Percentiles rank a stretch among this genome's conserved stretches.
These are phyloP conservation scores for Candida arabinofermentans DNA, from an alignment of 805 yeast species.

Conservation along the genomic window DNA sequence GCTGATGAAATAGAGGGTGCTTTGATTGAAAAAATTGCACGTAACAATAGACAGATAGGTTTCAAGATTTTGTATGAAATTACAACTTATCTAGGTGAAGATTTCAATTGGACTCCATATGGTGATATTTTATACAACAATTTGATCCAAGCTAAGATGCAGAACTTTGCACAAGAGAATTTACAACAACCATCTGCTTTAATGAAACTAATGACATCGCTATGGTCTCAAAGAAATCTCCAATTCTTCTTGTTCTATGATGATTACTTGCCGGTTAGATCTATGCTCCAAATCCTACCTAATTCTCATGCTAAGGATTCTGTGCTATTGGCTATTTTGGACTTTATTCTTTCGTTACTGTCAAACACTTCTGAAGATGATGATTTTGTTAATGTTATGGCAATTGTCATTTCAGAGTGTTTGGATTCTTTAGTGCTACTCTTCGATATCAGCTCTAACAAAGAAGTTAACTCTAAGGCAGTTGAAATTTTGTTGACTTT, in stretches of 20 bases:
- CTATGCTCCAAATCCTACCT: conserved; percentile 52
- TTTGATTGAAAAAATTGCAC: conserved; percentile 41
- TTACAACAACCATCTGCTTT: conserved; percentile 79
- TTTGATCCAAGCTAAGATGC: conserved; percentile 63
- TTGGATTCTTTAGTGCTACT: conserved; percentile 48
- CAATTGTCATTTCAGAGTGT: conserved; percentile 55
- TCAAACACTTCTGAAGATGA: conserved; percentile 41
- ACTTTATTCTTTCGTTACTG: conserved; percentile 46
- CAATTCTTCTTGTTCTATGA: conserved; percentile 52
- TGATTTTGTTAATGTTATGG: conserved; percentile 42
- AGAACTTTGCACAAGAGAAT: conserved; percentile 68
- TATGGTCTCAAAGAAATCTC: conserved; percentile 48
- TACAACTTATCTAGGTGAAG: conserved; percentile 48
- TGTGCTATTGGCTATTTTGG: conserved; percentile 54
- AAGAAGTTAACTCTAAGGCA: conserved; percentile 48
- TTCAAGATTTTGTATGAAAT: conserved; percentile 58
- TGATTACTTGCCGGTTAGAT: conserved; percentile 47
- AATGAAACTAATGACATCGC: conserved; percentile 56
- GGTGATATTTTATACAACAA: conserved; percentile 46
- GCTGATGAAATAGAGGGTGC: conserved; percentile 17
- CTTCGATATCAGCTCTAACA: conserved; percentile 37
- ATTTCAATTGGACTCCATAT: conserved; percentile 52
- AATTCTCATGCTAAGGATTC: conserved; percentile 60
- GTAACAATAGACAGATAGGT: conserved; percentile 62
- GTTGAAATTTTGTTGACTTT: conserved; percentile 49